Evolutionary conservation across 306 rosid genomes (phyloP).

Genomic region (Leucaena leucocephala): DNA sequence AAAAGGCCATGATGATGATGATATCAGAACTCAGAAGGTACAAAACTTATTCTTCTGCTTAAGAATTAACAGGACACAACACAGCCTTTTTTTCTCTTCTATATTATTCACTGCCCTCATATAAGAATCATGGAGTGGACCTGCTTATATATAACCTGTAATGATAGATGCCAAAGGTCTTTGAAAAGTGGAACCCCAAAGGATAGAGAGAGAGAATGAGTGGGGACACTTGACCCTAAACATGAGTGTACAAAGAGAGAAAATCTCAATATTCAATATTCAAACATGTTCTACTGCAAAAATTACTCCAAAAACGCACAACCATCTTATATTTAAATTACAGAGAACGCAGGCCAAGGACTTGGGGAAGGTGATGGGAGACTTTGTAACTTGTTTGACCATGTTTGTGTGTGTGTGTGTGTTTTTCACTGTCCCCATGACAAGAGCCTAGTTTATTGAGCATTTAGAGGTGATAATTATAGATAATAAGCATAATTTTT

Average conservation of each 20-base stretch:
- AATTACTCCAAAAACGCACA: slow-evolving; percentile 6
- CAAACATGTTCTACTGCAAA: neutral
- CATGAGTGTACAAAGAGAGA: slow-evolving; percentile 27
- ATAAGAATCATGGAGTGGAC: slow-evolving; percentile 36
- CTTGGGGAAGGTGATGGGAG: slow-evolving; percentile 56
- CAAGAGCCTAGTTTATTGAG: neutral
- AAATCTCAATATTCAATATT: neutral
- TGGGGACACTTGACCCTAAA: slow-evolving; percentile 36
- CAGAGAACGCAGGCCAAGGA: slow-evolving; percentile 58
- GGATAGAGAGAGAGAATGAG: neutral
- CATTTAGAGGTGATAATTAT: neutral
- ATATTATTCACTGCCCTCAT: slow-evolving; percentile 34
- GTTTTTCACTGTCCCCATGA: neutral
- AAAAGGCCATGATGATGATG: slow-evolving; percentile 12
- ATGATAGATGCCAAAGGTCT: neutral
- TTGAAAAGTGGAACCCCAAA: slow-evolving; percentile 5
- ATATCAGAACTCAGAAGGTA: slow-evolving; percentile 2
- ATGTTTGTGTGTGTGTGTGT: neutral
- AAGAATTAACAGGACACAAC: neutral
- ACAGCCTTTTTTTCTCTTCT: slow-evolving; percentile 8
- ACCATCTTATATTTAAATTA: slow-evolving; percentile 7
- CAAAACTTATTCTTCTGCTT: neutral
- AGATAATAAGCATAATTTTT: slow-evolving; percentile 39
- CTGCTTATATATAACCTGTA: neutral
- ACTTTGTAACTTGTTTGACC: slow-evolving; percentile 21